A percentile compares a stretch with the other conserved stretches of the same genome.
Evolutionary conservation across 1,284 basidiomycete species (phyloP).

Genomic region (Rhodotorula mucilaginosa): DNA sequence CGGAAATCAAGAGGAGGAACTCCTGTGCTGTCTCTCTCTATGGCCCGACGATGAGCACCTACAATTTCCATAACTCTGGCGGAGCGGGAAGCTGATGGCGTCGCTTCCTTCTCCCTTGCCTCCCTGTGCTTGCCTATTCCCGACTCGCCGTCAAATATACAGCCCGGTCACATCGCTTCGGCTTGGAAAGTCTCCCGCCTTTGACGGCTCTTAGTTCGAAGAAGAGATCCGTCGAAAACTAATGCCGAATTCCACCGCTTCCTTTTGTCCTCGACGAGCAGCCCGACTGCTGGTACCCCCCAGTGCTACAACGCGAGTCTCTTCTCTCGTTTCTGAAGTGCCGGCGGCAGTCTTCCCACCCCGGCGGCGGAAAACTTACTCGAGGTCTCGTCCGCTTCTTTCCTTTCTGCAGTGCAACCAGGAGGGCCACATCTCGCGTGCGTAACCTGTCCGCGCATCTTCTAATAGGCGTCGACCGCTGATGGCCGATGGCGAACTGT

Average conservation of each 20-base stretch:
- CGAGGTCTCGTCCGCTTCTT: neutral
- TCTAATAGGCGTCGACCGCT: neutral
- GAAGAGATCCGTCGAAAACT: neutral
- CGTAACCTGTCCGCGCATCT: neutral
- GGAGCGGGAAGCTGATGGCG: conserved; percentile 29
- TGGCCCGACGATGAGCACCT: conserved; percentile 15
- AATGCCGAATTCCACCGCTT: neutral
- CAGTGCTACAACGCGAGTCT: conserved; percentile 39
- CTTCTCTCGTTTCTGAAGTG: too few species aligned
- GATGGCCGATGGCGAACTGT: too few species aligned
- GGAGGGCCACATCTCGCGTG: conserved; percentile 41
- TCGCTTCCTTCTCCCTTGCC: conserved; percentile 1
- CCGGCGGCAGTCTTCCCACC: neutral
- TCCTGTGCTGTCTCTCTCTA: neutral
- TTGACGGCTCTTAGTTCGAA: too few species aligned
- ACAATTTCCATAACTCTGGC: neutral
- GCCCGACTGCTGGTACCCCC: conserved; percentile 35
- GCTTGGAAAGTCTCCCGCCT: conserved; percentile 18
- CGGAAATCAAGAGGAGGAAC: neutral
- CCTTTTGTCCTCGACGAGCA: neutral
- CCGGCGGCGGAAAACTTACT: too few species aligned
- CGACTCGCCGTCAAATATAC: neutral
- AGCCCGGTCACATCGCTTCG: conserved; percentile 36
- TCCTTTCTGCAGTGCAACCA: conserved; percentile 23
- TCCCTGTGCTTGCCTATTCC: too few species aligned